Evolutionary conservation across 768 basidiomycete genomes (phyloP), one percentile per base, ranked within the genome.

Genomic region (Suillus alpinus): DNA sequence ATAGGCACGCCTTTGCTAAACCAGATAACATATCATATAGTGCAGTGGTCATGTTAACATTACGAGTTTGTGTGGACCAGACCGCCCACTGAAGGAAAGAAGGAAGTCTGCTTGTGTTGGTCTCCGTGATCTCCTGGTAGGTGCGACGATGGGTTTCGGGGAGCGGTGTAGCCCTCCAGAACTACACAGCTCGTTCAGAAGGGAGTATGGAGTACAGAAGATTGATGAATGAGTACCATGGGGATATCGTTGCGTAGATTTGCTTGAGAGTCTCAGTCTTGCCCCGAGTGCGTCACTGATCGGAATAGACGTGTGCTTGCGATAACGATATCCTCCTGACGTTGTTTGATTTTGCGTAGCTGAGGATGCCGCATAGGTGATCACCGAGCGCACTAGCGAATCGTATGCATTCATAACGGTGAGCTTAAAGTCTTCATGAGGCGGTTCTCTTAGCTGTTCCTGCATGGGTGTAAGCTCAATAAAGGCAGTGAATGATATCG

Each of bases 1-100:
- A n/a, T n/a, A 26, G 26, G 26, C 26, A 26, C 3, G 36, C 94
- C 55, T 89, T 88, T 2, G 92, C 83, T 32, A 95, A 78, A 23
- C 94, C 92, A 6, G 84, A 80, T 31, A 96, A 77, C 94, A 95
- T 95, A 66, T 95, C 91, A 69, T 92, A 94, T 55, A 94, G 73
- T 0, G 92, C 91, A 65, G 86, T 87, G 41, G 88, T 80, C 85
- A 93, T 87, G 1, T 83, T 83, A 10, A 83, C 69, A 62, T 93
- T 90, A 61, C 88, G 83, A 4, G 83, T 78, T 60, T 92, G 86
- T 1, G 91, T 91, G 1, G 89, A 89, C 89, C 89, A 91, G 10
- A 92, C 85, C 0, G 92, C 92, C 94, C 94, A 96, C 60, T 93
- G 91, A 51, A 96, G 76, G 72, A 96, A 95, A 1, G 86, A 81